phyloP scores from a whole-genome alignment of 768 basidiomycete species.

The Coprinopsis sp. region DNA sequence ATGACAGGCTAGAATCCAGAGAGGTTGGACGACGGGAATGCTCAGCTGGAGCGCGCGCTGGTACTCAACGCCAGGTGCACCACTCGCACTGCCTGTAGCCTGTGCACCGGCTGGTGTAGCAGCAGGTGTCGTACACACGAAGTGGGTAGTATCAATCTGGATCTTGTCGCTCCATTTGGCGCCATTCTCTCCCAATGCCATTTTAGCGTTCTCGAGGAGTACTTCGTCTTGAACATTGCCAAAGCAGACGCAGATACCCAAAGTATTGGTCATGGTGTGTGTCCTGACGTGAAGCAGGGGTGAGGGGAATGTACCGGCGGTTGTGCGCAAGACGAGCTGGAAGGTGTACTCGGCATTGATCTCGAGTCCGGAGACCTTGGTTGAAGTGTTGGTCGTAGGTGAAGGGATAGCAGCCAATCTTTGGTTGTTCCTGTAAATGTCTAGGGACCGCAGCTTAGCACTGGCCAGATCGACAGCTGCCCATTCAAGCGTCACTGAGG shows the following conservation, averaged over 20 bases:
- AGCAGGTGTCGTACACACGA: constrained; percentile 90
- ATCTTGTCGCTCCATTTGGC: constrained; percentile 91
- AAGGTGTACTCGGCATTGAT: constrained; percentile 86
- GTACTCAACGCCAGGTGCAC: constrained; percentile 80
- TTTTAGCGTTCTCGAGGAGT: constrained; percentile 75
- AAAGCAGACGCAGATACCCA: constrained; percentile 92
- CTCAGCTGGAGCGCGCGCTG: constrained; percentile 92
- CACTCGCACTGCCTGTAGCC: constrained; percentile 45
- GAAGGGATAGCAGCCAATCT: constrained; percentile 84
- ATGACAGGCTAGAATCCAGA: constrained; percentile 91
- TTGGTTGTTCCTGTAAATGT: constrained; percentile 90
- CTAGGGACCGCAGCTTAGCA: constrained; percentile 80
- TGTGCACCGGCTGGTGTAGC: constrained; percentile 56
- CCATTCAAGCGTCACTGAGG: constrained; percentile 96
- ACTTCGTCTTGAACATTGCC: constrained; percentile 78
- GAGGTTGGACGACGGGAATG: constrained; percentile 91
- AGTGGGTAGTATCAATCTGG: constrained; percentile 97
- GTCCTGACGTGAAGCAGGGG: constrained; percentile 81
- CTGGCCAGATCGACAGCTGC: constrained; percentile 78
- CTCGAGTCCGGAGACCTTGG: constrained; percentile 79
- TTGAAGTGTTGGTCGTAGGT: constrained; percentile 78
- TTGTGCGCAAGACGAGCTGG: constrained; percentile 90
- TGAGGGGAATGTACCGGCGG: constrained; percentile 86
- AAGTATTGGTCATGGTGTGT: constrained; percentile 93
- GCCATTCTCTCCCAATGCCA: constrained; percentile 77